phyloP scores from a whole-genome alignment of 1,284 basidiomycete species.

The Boletus smithii region DNA sequence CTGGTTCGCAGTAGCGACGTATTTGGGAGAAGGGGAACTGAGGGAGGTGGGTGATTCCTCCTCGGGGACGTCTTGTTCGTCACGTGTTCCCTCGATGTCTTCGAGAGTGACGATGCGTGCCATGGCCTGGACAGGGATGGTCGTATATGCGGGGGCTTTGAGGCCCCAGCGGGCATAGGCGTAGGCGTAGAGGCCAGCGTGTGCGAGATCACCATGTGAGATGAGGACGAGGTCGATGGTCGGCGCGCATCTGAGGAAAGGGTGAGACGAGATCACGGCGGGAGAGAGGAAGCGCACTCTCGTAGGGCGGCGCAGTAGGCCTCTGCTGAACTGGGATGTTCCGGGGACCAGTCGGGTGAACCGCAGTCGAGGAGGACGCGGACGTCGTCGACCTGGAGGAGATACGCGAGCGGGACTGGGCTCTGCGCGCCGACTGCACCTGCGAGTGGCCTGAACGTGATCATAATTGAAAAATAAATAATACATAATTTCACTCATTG shows the following conservation, averaged over 20 bases:
- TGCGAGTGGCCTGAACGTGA: constrained; percentile 88
- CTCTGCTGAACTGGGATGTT: constrained; percentile 49
- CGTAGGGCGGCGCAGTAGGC: constrained; percentile 61
- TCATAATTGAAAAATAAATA: constrained; percentile 53
- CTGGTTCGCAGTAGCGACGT: constrained; percentile 75
- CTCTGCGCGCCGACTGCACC: constrained; percentile 72
- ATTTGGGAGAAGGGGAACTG: constrained; percentile 45
- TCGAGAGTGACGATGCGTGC: constrained; percentile 86
- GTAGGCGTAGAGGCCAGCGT: constrained; percentile 89
- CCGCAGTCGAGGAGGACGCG: constrained; percentile 94
- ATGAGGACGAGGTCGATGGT: constrained; percentile 84
- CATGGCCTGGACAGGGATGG: constrained; percentile 95
- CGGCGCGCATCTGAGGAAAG: constrained; percentile 56
- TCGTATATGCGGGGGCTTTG: constrained; percentile 91
- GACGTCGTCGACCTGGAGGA: constrained; percentile 93
- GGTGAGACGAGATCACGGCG: constrained; percentile 12
- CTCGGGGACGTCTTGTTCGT: constrained; percentile 67
- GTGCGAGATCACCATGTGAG: constrained; percentile 89
- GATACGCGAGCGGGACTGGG: constrained; percentile 72
- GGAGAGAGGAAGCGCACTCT: constrained; percentile 49
- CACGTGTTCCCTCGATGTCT: constrained; percentile 75
- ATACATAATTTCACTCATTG: not conserved
- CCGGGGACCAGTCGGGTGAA: constrained; percentile 78
- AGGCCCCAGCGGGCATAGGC: constrained; percentile 87
- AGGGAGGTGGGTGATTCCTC: constrained; percentile 22